phyloP scores from a whole-genome alignment of 345 rosid genomes.

The Anacardium occidentale region DNA sequence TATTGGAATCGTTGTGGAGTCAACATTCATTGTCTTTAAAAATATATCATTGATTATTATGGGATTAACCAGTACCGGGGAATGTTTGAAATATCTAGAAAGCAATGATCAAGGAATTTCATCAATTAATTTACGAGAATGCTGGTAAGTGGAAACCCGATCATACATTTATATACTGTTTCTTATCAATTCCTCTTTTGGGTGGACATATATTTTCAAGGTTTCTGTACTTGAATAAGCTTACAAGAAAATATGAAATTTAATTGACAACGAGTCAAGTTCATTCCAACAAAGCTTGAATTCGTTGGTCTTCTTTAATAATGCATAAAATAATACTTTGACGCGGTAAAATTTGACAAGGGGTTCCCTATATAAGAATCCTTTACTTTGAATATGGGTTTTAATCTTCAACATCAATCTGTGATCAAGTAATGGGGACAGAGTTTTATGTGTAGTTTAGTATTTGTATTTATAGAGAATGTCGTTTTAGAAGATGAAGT shows the following conservation, averaged over 20 bases:
- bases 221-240: too few relatives aligned
- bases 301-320: neutral
- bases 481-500: neutral
- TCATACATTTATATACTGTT: too few relatives aligned
- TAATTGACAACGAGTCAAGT: too few relatives aligned
- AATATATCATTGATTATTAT: neutral
- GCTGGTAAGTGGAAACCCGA: too few relatives aligned
- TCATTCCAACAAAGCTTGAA: neutral
- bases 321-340: neutral
- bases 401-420: too few relatives aligned
- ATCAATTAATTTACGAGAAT: too few relatives aligned
- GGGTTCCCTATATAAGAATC: too few relatives aligned
- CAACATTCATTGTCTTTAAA: conserved; percentile 2
- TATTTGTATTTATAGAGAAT: neutral
- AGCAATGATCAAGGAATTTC: neutral
- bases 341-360: neutral
- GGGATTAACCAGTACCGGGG: neutral
- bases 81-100: conserved; percentile 1
- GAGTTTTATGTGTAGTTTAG: neutral
- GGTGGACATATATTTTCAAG: too few relatives aligned
- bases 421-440: neutral
- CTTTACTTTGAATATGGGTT: too few relatives aligned
- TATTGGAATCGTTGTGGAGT: neutral
- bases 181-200: neutral
- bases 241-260: too few relatives aligned